A percentile compares a stretch with the other conserved stretches of the same genome.
Evolutionary conservation across 1,284 basidiomycete genomes (phyloP).

Genomic region (Ustilago shanxiensis): DNA sequence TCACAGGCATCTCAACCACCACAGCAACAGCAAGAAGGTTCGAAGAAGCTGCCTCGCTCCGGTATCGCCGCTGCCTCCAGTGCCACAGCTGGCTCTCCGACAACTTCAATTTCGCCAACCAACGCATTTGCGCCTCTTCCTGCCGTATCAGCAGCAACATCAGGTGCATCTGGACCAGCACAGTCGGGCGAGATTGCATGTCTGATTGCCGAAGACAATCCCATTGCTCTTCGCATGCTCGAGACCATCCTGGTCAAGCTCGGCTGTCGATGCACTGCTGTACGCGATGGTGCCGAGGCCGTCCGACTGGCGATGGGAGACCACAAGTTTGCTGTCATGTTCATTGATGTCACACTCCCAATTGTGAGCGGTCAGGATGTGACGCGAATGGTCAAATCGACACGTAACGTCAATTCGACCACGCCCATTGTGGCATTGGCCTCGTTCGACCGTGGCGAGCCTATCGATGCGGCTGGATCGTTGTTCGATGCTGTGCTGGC

Average conservation of each 20-base stretch:
- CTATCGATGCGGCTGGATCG: constrained; percentile 69
- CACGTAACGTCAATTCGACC: constrained; percentile 87
- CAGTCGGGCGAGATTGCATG: constrained; percentile 78
- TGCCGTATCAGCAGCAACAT: constrained; percentile 2
- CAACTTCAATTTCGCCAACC: constrained; percentile 36
- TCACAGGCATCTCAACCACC: background rate
- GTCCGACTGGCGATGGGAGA: constrained; percentile 96
- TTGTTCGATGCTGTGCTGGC: constrained; percentile 71
- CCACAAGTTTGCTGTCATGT: constrained; percentile 80
- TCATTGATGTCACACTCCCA: constrained; percentile 91
- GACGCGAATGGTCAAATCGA: constrained; percentile 91
- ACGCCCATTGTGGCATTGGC: constrained; percentile 90
- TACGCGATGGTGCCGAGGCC: constrained; percentile 94
- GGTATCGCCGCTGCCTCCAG: constrained; percentile 6
- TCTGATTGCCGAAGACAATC: constrained; percentile 95
- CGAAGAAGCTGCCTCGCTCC: constrained; percentile 21
- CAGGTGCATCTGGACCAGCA: constrained; percentile 12
- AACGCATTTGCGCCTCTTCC: constrained; percentile 16
- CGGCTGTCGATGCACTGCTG: constrained; percentile 92
- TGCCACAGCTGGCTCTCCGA: constrained; percentile 17
- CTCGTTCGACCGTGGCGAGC: constrained; percentile 65
- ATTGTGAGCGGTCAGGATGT: constrained; percentile 92
- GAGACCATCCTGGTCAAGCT: constrained; percentile 91
- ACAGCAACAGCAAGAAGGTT: constrained; percentile 15
- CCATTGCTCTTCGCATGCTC: constrained; percentile 76